These are phyloP conservation scores for Citrus medica DNA, from an alignment of 345 rosid species.

Conservation along the genomic window DNA sequence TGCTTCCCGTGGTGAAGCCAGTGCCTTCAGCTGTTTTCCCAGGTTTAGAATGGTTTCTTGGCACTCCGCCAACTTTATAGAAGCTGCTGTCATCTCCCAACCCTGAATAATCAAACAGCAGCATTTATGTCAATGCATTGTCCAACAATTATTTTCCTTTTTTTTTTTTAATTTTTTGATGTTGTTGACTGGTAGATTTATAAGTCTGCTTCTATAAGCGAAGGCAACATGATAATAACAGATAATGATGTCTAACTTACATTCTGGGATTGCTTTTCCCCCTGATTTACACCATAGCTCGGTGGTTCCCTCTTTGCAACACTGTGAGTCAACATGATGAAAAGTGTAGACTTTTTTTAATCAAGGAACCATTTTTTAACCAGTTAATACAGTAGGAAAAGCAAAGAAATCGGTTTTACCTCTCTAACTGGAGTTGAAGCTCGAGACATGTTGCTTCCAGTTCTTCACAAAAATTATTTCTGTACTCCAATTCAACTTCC, in stretches of 20 bases:
- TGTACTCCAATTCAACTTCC: conserved; percentile 86
- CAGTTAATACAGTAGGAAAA: not conserved
- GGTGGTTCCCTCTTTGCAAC: conserved; percentile 50
- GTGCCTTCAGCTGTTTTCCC: conserved; percentile 75
- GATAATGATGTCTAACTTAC: conserved; percentile 40
- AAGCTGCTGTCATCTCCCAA: conserved; percentile 65
- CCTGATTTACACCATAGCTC: conserved; percentile 29
- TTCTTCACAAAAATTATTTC: conserved; percentile 75
- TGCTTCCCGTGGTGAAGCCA: conserved; percentile 50
- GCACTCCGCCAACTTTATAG: conserved; percentile 83
- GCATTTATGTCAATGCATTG: not conserved
- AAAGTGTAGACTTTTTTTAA: conserved; percentile 13
- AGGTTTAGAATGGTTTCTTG: conserved; percentile 78
- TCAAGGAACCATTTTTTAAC: not conserved
- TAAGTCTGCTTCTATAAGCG: not conserved
- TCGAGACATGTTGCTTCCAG: conserved; percentile 84
- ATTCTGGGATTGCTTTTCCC: conserved; percentile 40
- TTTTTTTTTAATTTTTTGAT: not conserved
- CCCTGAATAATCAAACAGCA: conserved; percentile 40
- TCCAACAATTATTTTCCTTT: not conserved
- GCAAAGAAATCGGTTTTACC: conserved; percentile 39
- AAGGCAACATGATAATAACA: not conserved
- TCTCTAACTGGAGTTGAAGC: conserved; percentile 90
- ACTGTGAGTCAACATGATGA: conserved; percentile 35
- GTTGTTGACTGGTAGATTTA: not conserved